Conservation (phyloP, 106 monocot genomes). For the Triglochin maritima region DNA sequence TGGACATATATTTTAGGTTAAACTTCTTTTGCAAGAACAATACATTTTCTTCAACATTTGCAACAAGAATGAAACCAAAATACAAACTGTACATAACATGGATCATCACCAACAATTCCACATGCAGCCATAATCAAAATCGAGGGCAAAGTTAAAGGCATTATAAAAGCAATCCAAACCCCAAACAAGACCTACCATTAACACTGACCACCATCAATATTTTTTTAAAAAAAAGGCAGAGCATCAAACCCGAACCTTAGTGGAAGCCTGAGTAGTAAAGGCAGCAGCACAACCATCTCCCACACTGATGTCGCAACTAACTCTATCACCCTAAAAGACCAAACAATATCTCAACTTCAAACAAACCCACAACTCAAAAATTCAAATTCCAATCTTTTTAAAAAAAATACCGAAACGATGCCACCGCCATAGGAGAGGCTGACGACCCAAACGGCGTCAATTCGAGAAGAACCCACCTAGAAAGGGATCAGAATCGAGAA, state of each 20-base stretch:
- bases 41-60: too few relatives aligned
- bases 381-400: not conserved
- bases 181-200: too few relatives aligned
- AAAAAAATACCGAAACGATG: slow-evolving; percentile 64
- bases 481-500: not conserved
- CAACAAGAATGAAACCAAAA: too few relatives aligned
- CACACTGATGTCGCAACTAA: slow-evolving; percentile 34
- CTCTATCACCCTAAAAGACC: slow-evolving; percentile 51
- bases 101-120: too few relatives aligned
- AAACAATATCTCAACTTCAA: not conserved
- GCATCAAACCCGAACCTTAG: slow-evolving; percentile 46
- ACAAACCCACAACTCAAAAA: not conserved
- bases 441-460: slow-evolving; percentile 84
- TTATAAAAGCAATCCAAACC: not conserved
- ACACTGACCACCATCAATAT: too few relatives aligned
- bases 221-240: too few relatives aligned
- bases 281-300: slow-evolving; percentile 73
- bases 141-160: not conserved
- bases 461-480: slow-evolving; percentile 45
- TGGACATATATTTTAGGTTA: not conserved
- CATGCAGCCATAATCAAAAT: not conserved
- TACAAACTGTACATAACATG: too few relatives aligned
- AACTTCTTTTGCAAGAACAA: too few relatives aligned
- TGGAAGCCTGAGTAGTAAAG: slow-evolving; percentile 90
- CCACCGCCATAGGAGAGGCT: slow-evolving; percentile 93